Conservation (phyloP, 192 early-diverging fungal genomes). For the Backusella macrospora region DNA sequence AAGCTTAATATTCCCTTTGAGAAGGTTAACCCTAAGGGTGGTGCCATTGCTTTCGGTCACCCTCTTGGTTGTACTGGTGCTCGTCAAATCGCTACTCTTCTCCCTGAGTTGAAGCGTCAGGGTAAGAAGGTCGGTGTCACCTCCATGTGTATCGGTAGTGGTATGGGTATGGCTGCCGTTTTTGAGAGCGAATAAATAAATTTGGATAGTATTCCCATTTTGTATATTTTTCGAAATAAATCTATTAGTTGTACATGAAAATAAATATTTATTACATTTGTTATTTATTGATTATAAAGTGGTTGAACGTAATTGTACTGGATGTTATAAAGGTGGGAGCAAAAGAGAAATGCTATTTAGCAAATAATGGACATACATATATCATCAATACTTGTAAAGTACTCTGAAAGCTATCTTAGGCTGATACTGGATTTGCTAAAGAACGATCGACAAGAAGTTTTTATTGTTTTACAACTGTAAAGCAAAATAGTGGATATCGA, state of each 20-base stretch:
- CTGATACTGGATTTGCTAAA: too few species aligned
- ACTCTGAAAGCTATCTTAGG: too few species aligned
- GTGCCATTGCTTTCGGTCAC: constrained; percentile 98
- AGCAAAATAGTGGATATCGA: too few species aligned
- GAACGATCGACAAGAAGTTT: too few species aligned
- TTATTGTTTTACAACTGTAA: too few species aligned
- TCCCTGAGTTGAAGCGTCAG: constrained; percentile 88
- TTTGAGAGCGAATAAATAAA: constrained; percentile 64
- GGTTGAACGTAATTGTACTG: too few species aligned
- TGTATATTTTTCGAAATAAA: constrained; percentile 9
- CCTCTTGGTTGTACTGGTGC: constrained; percentile 91
- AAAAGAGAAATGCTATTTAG: too few species aligned
- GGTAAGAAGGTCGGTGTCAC: constrained; percentile 84
- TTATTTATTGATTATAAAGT: too few species aligned
- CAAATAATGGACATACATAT: too few species aligned
- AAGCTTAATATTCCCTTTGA: constrained; percentile 83
- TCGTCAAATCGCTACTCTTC: constrained; percentile 94
- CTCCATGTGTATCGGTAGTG: constrained; percentile 87
- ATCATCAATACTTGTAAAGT: too few species aligned
- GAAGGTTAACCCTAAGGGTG: constrained; percentile 98
- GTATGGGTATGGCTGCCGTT: constrained; percentile 88
- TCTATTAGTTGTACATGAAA: neutral
- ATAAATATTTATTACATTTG: neutral
- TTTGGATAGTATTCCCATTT: neutral
- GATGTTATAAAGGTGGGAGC: too few species aligned